Evolutionary conservation across 169 alveolate genomes (phyloP).

Genomic region (Plasmodium gaboni): DNA sequence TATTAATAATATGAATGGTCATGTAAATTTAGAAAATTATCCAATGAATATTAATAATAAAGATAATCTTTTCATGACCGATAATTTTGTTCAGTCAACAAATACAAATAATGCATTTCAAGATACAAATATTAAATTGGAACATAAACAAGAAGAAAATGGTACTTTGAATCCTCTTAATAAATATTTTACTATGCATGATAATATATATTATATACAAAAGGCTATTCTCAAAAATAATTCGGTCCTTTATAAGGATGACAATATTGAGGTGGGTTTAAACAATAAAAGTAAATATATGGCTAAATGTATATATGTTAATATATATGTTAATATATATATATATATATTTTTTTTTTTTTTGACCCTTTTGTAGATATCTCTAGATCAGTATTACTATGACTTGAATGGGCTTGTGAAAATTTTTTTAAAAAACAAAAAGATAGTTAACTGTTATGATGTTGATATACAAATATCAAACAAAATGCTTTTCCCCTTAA

Average conservation of each 20-base stretch:
- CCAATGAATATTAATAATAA: too few species aligned
- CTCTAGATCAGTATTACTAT: conserved; percentile 33
- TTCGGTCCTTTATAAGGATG: conserved; percentile 15
- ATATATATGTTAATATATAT: not conserved
- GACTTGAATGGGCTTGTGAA: conserved; percentile 30
- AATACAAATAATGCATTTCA: too few species aligned
- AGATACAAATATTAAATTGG: too few species aligned
- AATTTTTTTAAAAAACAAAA: conserved; percentile 38
- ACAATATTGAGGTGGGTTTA: conserved; percentile 30
- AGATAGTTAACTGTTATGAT: conserved; percentile 37
- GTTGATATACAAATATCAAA: conserved; percentile 53
- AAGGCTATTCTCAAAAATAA: conserved; percentile 29
- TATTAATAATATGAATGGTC: conserved; percentile 7
- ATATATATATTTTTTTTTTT: not conserved
- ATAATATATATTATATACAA: conserved; percentile 29
- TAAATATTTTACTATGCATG: conserved; percentile 47
- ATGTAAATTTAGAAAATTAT: not conserved
- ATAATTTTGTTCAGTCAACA: not conserved
- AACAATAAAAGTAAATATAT: not conserved
- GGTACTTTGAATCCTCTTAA: conserved; percentile 4
- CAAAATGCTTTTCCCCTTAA: conserved; percentile 51
- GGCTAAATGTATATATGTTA: not conserved
- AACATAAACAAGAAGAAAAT: not conserved
- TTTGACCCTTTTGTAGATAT: conserved; percentile 3
- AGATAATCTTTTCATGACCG: too few species aligned